phyloP scores from a whole-genome alignment of 768 basidiomycete genomes.

The Mycena crocata region DNA sequence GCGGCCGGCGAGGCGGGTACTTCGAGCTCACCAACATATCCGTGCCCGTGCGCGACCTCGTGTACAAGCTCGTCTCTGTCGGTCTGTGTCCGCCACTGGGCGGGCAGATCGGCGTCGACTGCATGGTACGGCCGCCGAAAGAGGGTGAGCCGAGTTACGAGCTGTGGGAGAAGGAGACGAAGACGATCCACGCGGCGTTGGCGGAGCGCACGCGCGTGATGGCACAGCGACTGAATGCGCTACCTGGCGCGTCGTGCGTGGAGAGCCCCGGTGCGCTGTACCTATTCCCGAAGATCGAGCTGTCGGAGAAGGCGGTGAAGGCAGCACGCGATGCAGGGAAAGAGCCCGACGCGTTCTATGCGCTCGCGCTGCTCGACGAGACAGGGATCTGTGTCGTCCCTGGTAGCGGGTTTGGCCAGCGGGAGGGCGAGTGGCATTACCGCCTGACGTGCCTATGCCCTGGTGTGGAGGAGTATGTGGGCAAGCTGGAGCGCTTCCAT shows the following conservation, averaged over 20 bases:
- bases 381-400: constrained; percentile 96
- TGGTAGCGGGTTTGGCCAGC: constrained; percentile 95
- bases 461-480: constrained; percentile 92
- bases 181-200: constrained; percentile 80
- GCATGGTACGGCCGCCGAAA: constrained; percentile 91
- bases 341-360: constrained; percentile 91
- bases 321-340: constrained; percentile 80
- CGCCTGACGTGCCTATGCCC: constrained; percentile 95
- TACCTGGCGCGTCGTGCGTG: constrained; percentile 92
- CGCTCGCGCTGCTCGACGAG: constrained; percentile 83
- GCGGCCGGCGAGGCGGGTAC: constrained; percentile 97
- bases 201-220: constrained; percentile 77
- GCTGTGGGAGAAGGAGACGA: constrained; percentile 88
- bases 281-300: constrained; percentile 85
- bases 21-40: constrained; percentile 91
- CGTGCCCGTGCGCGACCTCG: constrained; percentile 80
- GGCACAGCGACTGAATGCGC: constrained; percentile 80
- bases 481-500: constrained; percentile 73
- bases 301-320: constrained; percentile 78
- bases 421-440: constrained; percentile 90
- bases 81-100: constrained; percentile 89
- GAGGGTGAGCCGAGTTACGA: constrained; percentile 79
- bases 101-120: constrained; percentile 95
- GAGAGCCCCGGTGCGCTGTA: constrained; percentile 94
- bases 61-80: constrained; percentile 97